Percentiles rank a stretch among this genome's conserved stretches.
Evolutionary conservation across 2,329 filamentous ascomycete genomes (phyloP).

Genomic region (Talaromyces sp.): DNA sequence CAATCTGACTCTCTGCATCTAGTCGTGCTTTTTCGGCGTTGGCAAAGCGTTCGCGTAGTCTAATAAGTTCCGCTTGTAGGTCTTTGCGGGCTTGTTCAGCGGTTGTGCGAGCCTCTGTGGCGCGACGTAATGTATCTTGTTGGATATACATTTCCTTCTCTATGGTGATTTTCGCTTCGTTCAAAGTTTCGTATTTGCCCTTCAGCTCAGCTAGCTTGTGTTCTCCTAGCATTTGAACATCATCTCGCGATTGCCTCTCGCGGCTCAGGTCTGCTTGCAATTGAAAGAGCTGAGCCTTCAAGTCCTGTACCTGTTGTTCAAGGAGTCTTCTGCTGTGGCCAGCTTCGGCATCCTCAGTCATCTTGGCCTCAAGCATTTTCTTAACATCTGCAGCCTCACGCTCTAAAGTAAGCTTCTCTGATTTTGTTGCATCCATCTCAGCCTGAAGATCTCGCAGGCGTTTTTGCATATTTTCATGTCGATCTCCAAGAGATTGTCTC

Average conservation of each 20-base stretch:
- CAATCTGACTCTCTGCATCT: slow-evolving; percentile 75
- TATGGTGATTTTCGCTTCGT: slow-evolving; percentile 93
- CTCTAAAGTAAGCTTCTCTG: slow-evolving; percentile 78
- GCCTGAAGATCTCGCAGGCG: slow-evolving; percentile 82
- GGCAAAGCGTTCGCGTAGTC: slow-evolving; percentile 76
- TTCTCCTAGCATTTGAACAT: slow-evolving; percentile 84
- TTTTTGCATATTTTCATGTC: slow-evolving; percentile 74
- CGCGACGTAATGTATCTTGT: slow-evolving; percentile 82
- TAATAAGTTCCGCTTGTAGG: slow-evolving; percentile 78
- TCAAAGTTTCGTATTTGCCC: slow-evolving; percentile 79
- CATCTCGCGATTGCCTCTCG: slow-evolving; percentile 88
- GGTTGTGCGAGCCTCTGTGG: slow-evolving; percentile 72
- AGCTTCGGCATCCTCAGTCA: slow-evolving; percentile 85
- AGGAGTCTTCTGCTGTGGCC: slow-evolving; percentile 76
- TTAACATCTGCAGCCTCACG: slow-evolving; percentile 88
- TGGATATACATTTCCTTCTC: slow-evolving; percentile 97
- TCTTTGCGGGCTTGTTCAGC: slow-evolving; percentile 88
- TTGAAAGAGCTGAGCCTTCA: slow-evolving; percentile 81
- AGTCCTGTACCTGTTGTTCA: slow-evolving; percentile 79
- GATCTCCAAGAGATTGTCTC: slow-evolving; percentile 64
- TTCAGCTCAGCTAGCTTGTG: slow-evolving; percentile 81
- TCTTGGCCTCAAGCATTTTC: slow-evolving; percentile 76
- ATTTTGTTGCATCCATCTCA: slow-evolving; percentile 80
- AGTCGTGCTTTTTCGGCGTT: slow-evolving; percentile 81
- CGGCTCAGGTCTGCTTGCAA: slow-evolving; percentile 84